Evolutionary conservation across 768 basidiomycete genomes (phyloP).

Genomic region (Auricularia auricula-judae): DNA sequence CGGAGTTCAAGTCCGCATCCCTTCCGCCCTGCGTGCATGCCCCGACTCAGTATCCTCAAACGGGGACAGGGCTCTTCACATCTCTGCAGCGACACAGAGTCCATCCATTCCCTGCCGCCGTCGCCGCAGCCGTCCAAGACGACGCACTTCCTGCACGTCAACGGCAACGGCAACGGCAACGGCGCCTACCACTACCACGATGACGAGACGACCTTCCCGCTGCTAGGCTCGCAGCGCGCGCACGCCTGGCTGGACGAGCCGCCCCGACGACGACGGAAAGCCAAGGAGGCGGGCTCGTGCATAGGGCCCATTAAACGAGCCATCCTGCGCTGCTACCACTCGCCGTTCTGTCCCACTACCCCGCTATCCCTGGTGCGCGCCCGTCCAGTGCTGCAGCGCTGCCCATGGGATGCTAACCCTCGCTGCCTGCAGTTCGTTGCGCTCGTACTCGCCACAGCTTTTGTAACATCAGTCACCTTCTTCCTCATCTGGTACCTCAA

Average conservation of each 20-base stretch:
- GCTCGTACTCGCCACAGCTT: slow-evolving; percentile 63
- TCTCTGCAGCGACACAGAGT: not conserved
- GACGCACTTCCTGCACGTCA: slow-evolving; percentile 28
- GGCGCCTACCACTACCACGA: slow-evolving; percentile 1
- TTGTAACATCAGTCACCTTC: slow-evolving; percentile 77
- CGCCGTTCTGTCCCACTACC: slow-evolving; percentile 69
- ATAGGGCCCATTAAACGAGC: slow-evolving; percentile 44
- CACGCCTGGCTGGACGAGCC: slow-evolving; percentile 47
- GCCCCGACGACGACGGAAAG: slow-evolving; percentile 31
- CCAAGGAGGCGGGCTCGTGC: slow-evolving; percentile 30
- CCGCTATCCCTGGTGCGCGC: slow-evolving; percentile 67
- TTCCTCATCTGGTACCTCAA: slow-evolving; percentile 87
- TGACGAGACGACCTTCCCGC: slow-evolving; percentile 34
- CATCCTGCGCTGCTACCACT: slow-evolving; percentile 46
- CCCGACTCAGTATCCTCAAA: not conserved
- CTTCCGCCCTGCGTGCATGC: slow-evolving; percentile 33
- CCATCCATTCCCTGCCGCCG: slow-evolving; percentile 49
- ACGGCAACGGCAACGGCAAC: slow-evolving; percentile 51
- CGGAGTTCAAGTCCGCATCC: not conserved
- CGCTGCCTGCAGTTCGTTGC: slow-evolving; percentile 42
- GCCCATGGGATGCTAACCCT: not conserved
- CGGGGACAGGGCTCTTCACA: not conserved
- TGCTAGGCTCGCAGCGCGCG: slow-evolving; percentile 28
- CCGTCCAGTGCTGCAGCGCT: not conserved
- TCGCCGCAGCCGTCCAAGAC: slow-evolving; percentile 38